phyloP scores from a whole-genome alignment of 805 yeast genomes.

The Saccharomycopsis sp. region DNA sequence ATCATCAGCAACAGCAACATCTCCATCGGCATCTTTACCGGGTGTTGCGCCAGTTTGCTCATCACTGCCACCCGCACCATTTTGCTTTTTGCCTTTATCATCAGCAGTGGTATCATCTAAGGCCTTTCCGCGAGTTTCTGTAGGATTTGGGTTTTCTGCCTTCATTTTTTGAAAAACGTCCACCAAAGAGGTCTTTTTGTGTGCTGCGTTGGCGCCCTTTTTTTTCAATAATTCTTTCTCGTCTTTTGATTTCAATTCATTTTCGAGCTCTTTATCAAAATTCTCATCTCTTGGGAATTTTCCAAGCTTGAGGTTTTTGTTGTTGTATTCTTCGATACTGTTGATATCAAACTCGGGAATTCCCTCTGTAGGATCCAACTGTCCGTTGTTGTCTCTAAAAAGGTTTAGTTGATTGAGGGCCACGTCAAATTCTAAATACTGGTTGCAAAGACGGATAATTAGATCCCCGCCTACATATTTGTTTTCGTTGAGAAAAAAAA shows the following conservation, averaged over 20 bases:
- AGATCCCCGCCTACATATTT: slow-evolving; percentile 89
- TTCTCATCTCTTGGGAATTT: slow-evolving; percentile 82
- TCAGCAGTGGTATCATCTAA: not conserved
- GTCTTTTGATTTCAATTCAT: slow-evolving; percentile 76
- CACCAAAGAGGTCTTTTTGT: slow-evolving; percentile 40
- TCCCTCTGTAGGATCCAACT: slow-evolving; percentile 41
- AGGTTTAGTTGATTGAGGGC: slow-evolving; percentile 29
- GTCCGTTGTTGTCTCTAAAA: slow-evolving; percentile 40
- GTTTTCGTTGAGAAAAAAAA: slow-evolving; percentile 85
- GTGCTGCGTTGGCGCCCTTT: slow-evolving; percentile 24
- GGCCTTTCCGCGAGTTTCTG: slow-evolving; percentile 19
- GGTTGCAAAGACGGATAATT: slow-evolving; percentile 78
- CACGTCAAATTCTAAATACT: slow-evolving; percentile 49
- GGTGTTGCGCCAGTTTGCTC: not conserved
- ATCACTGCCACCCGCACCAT: not conserved
- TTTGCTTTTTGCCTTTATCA: not conserved
- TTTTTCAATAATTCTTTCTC: slow-evolving; percentile 45
- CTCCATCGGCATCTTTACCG: not conserved
- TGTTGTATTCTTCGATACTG: slow-evolving; percentile 52
- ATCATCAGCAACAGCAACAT: not conserved
- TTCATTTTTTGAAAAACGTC: slow-evolving; percentile 59
- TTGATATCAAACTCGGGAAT: slow-evolving; percentile 33
- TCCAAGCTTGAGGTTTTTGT: slow-evolving; percentile 73
- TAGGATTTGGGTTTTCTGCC: slow-evolving; percentile 32
- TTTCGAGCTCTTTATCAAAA: slow-evolving; percentile 73